Base-by-base conservation (phyloP, 306 rosid species). In the Lathyrus oleraceus region DNA sequence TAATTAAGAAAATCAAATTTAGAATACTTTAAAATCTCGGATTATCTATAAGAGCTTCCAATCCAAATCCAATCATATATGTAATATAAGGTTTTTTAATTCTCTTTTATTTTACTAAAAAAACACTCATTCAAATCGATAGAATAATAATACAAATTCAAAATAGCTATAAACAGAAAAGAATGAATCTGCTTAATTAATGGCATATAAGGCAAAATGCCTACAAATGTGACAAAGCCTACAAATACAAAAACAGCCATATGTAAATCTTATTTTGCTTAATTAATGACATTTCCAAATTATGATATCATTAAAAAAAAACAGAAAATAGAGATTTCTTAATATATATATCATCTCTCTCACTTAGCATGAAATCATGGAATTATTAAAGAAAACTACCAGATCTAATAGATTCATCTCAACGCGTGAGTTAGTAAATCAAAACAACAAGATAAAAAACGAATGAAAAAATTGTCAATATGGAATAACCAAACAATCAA, bases 351-450 rank as follows among this genome's bases (percentile, higher is more conserved):
- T 42, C 3, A 10, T 17, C 1, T 52, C 56, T 63, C 65, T 39
- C 8, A 27, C 9, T 10, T 4, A 58, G 35, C 16, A 17, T 20
- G 62, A 48, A 3, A 67, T 10, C 15, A 25, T 32, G 53, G 43
- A 20, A 15, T 16, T 28, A 15, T 15, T 11, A 5, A 42, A 17
- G 14, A 75, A 48, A 58, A 59, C 1, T 13, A 51, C 11, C 67
- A 47, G 67, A 73, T 79, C 83, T 52, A 61, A 61, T 44, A 47
- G 14, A 58, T 61, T 64, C 9, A 54, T 45, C 21, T n/a, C 25
- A 61, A 10, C 2, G 1, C 10, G 27, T 11, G 42, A 71, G 64
- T n/a, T 20, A 10, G 20, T 39, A 30, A 59, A 67, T 28, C 30
- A 59, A 49, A 57, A 42, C 1, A 48, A 30, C 9, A 48, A 6